Conservation (phyloP, 768 basidiomycete genomes). For the Boletus sp. region DNA sequence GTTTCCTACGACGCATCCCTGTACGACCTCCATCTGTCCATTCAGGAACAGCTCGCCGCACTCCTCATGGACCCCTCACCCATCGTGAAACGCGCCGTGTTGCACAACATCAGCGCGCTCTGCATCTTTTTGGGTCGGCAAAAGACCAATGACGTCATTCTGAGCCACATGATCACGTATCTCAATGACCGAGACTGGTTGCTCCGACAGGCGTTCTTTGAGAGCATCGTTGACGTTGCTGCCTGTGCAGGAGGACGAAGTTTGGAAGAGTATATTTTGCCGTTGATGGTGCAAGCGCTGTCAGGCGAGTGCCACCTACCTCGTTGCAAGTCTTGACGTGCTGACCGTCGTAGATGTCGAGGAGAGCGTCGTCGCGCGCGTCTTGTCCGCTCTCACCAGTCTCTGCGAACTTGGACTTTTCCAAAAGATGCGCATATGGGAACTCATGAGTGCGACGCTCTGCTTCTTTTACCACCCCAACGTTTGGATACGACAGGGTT, state of each 20-base stretch:
- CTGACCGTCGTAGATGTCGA: slow-evolving; percentile 72
- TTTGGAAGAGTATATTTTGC: slow-evolving; percentile 95
- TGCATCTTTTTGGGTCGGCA: slow-evolving; percentile 93
- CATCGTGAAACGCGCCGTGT: slow-evolving; percentile 86
- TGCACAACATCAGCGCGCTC: slow-evolving; percentile 82
- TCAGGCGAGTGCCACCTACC: slow-evolving; percentile 57
- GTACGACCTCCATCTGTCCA: slow-evolving; percentile 78
- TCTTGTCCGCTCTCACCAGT: slow-evolving; percentile 82
- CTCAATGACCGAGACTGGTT: slow-evolving; percentile 92
- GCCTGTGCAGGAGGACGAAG: slow-evolving; percentile 90
- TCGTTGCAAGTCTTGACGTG: background rate
- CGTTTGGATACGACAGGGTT: slow-evolving; percentile 92
- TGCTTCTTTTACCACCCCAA: slow-evolving; percentile 96
- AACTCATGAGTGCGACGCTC: slow-evolving; percentile 83
- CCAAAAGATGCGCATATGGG: slow-evolving; percentile 96
- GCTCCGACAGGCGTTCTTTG: slow-evolving; percentile 88
- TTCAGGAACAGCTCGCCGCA: slow-evolving; percentile 84
- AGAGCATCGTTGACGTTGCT: slow-evolving; percentile 93
- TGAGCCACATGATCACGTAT: slow-evolving; percentile 86
- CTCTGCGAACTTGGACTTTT: slow-evolving; percentile 89
- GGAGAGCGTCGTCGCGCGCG: slow-evolving; percentile 90
- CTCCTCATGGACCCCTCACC: slow-evolving; percentile 88
- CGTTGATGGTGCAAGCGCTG: slow-evolving; percentile 92
- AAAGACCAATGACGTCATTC: slow-evolving; percentile 90
- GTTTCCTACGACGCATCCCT: slow-evolving; percentile 88